These are phyloP conservation scores for Eimeria tenella DNA, from an alignment of 169 alveolate genomes.

Conservation along the genomic window DNA sequence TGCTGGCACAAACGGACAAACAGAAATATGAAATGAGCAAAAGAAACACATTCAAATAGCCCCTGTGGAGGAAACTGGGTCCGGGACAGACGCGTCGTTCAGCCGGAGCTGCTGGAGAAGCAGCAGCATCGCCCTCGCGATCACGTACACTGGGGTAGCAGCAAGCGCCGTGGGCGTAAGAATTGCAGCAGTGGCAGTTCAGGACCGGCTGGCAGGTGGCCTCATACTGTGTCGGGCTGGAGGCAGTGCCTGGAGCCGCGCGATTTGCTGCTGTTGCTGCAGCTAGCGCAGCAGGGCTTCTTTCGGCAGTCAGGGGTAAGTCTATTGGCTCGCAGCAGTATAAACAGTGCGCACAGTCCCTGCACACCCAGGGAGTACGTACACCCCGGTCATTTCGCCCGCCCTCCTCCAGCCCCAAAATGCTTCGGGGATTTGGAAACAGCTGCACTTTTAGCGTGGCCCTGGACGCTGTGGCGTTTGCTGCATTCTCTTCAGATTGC, in stretches of 20 bases:
- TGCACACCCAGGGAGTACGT: slow-evolving; percentile 39
- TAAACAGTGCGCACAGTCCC: slow-evolving; percentile 38
- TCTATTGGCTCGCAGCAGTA: background rate
- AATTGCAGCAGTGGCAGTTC: slow-evolving; percentile 85
- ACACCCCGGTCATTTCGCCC: background rate
- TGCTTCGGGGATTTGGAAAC: background rate
- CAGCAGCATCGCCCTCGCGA: no score
- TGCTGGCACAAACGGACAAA: background rate
- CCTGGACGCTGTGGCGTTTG: background rate
- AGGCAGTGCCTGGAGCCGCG: background rate
- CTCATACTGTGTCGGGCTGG: background rate
- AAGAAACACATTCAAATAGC: no score
- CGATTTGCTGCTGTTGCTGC: background rate
- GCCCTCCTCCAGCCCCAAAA: background rate
- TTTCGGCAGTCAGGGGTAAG: background rate
- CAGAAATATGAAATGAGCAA: no score
- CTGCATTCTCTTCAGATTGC: background rate
- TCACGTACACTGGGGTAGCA: slow-evolving; percentile 85
- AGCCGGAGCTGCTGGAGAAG: no score
- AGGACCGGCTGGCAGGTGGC: slow-evolving; percentile 70
- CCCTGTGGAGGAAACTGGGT: no score
- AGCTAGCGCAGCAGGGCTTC: background rate
- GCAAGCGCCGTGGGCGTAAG: slow-evolving; percentile 87
- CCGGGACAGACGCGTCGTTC: no score
- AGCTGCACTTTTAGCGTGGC: background rate